These are phyloP conservation scores for Angophora floribunda DNA, from an alignment of 345 rosid genomes.

Conservation along the genomic window DNA sequence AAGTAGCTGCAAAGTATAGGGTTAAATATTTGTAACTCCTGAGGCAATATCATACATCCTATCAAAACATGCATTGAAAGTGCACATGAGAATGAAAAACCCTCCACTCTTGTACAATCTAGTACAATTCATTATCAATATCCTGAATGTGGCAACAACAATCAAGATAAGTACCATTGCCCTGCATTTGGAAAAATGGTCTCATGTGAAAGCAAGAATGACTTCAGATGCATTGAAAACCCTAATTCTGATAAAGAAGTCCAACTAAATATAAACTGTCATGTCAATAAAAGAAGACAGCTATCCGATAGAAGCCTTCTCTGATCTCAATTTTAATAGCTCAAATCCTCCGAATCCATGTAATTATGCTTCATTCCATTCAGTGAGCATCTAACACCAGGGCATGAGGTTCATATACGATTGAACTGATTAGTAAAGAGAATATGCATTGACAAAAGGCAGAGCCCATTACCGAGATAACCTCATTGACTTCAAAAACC, in stretches of 20 bases:
- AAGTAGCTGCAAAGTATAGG: neutral
- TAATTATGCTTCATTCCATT: neutral
- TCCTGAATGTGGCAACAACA: neutral
- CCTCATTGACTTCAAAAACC: neutral
- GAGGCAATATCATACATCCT: neutral
- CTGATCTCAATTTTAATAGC: neutral
- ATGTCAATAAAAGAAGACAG: neutral
- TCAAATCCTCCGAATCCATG: neutral
- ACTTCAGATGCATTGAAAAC: neutral
- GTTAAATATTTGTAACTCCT: neutral
- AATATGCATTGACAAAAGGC: neutral
- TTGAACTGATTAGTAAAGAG: neutral
- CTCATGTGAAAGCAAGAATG: neutral
- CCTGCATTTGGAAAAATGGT: neutral
- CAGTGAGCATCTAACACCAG: neutral
- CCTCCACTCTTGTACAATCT: neutral
- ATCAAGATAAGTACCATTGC: neutral
- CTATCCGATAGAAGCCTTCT: neutral
- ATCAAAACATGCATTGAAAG: neutral
- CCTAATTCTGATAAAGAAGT: neutral
- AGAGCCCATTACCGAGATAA: neutral
- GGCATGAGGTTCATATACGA: neutral
- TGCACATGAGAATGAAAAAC: neutral
- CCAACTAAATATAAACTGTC: neutral
- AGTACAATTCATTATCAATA: neutral